Base-by-base conservation (phyloP, 2,329 filamentous ascomycete genomes). In the Arthrocladium fulminans region DNA sequence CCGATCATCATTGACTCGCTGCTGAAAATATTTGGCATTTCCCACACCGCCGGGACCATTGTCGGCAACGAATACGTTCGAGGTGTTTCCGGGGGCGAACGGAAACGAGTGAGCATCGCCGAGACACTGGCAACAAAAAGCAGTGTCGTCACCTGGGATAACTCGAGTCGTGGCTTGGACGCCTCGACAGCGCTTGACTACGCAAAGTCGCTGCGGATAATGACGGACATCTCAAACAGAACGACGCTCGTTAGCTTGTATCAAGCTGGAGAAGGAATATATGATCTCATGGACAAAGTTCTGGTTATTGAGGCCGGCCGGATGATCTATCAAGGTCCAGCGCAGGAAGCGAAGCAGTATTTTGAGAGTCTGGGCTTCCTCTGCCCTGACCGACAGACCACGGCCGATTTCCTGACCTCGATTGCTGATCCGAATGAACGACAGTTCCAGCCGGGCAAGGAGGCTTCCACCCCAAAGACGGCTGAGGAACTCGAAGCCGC, bases 181-280 rank as follows among this genome's bases (percentile, higher is more conserved):
- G 82, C 84, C 1, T 85, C 81, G 1, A 89, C 85, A 0, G 86
- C 86, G 3, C 71, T 89, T 3, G 85, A 89, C 59, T 90, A 86
- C 57, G 83, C 81, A 8, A 82, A 81, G 49, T 81, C 79, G 1
- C 68, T 84, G 2, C 74, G 81, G 12, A 75, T 82, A 50, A 85
- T 88, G 79, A 89, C 86, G 2, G 83, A 88, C 52, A 77, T 88
- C 52, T 81, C 76, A 59, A 79, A 86, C 55, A 76, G 81, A 6
- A 85, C 82, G 0, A 84, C 80, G 0, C 71, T 84, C 13, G 82
- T 84, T 1, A 86, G 83, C 0, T 70, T 87, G 0, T 87, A 87
- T 62, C 82, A 85, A 62, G 81, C 81, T 1, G 79, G 80, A 47
- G 80, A 85, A 60, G 77, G 76, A 19, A 83, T 85, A 51, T 85